Base-by-base conservation (phyloP, 345 rosid genomes). In the Anastatica hierochuntica region DNA sequence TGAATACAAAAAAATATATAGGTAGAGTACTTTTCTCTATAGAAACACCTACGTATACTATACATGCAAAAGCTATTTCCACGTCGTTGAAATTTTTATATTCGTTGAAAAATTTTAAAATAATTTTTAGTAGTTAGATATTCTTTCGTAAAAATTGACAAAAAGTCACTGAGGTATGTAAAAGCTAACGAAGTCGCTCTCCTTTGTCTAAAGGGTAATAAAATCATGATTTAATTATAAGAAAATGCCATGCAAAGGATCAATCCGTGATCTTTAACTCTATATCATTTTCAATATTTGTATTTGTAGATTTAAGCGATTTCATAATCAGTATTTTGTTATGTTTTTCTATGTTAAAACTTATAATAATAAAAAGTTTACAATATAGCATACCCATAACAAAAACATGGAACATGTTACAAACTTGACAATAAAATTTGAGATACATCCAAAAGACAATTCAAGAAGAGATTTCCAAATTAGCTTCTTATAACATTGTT, bases 51-150 rank as follows among this genome's bases (percentile, higher is more conserved):
- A 58, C 59, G n/a, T 57, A 65, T 43, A 19, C 53, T 58, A 35
- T 49, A 57, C 70, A 65, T 57, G 64, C 64, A 57, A 27, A 65
- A 58, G 58, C 64, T 65, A 50, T 44, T 42, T 5, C 58, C 48
- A 29, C 43, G 58, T n/a, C 59, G 14, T 43, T 58, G 59, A 49
- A 49, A 54, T 27, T 14, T 39, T 56, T 49, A 23, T 42, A 26
- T 52, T 44, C 14, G 35, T 45, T 44, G 49, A 54, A 54, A 64
- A 56, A 12, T 38, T 64, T 42, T n/a, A n/a, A n/a, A n/a, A 49
- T 57, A 57, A 26, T 58, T 44, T 57, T 65, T n/a, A 23, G 11
- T 35, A 56, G 52, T 49, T 57, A 49, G 59, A 65, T 58, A 65
- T 65, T 57, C 70, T 49, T 57, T 13, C 58, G 27, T 20, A 57